Percentiles rank a stretch among this genome's conserved stretches.
Conservation (phyloP, 2,329 filamentous ascomycete genomes). For the Phialophora expanda region DNA sequence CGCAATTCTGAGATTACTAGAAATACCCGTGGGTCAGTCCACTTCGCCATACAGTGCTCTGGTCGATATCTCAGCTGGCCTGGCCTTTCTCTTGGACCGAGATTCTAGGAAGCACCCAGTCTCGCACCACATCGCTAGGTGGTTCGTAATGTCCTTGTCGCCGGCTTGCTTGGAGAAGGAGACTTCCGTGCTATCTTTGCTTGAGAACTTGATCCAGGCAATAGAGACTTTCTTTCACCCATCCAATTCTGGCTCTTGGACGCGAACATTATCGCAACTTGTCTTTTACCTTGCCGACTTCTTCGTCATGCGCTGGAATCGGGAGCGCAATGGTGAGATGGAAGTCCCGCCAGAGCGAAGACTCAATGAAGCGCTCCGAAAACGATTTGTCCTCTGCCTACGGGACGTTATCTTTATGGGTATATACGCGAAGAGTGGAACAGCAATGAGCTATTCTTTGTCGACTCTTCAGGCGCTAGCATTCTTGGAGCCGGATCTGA, state of each 20-base stretch:
- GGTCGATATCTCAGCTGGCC: slow-evolving; percentile 80
- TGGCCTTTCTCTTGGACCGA: slow-evolving; percentile 85
- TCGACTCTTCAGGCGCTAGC: slow-evolving; percentile 87
- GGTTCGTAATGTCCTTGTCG: slow-evolving; percentile 91
- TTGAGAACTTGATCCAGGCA: slow-evolving; percentile 91
- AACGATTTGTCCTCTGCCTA: slow-evolving; percentile 84
- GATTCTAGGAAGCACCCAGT: slow-evolving; percentile 93
- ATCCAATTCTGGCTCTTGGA: slow-evolving; percentile 93
- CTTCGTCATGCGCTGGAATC: slow-evolving; percentile 97
- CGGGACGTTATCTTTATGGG: slow-evolving; percentile 98
- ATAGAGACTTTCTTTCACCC: slow-evolving; percentile 99
- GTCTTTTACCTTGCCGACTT: slow-evolving; percentile 93
- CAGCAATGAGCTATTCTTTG: slow-evolving; percentile 88
- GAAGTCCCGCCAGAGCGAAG: slow-evolving; percentile 79
- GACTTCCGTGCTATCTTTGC: slow-evolving; percentile 78
- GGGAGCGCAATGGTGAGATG: slow-evolving; percentile 90
- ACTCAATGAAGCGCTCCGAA: slow-evolving; percentile 80
- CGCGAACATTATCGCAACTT: slow-evolving; percentile 84
- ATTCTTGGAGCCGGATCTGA: slow-evolving; percentile 87
- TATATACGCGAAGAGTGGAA: slow-evolving; percentile 92
- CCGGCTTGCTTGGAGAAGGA: slow-evolving; percentile 77
- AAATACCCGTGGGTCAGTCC: slow-evolving; percentile 95
- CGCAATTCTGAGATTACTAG: slow-evolving; percentile 81
- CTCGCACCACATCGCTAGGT: slow-evolving; percentile 87
- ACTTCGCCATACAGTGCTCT: slow-evolving; percentile 84